These are phyloP conservation scores for Penicillium verhagenii DNA, from an alignment of 495 filamentous ascomycete species.

Conservation along the genomic window DNA sequence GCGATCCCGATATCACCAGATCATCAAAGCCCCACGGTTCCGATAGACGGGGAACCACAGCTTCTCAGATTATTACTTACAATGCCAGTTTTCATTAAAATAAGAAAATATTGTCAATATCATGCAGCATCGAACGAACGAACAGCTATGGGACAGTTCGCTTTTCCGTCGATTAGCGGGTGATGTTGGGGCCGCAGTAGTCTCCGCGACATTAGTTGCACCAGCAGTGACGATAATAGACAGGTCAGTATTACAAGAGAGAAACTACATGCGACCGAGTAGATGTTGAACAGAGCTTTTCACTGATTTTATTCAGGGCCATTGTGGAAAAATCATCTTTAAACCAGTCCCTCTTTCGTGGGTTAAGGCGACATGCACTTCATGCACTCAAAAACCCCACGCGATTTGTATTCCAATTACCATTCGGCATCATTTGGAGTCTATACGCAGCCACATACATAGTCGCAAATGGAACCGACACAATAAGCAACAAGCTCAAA, in stretches of 20 bases:
- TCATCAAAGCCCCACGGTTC: too few species aligned
- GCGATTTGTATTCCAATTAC: conserved; percentile 24
- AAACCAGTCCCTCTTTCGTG: conserved; percentile 24
- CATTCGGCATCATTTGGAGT: conserved; percentile 30
- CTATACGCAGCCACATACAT: conserved; percentile 35
- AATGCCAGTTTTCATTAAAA: neutral
- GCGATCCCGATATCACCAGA: neutral
- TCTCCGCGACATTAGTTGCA: conserved; percentile 31
- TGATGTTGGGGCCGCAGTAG: conserved; percentile 28
- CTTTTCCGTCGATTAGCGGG: conserved; percentile 18
- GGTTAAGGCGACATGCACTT: conserved; percentile 26
- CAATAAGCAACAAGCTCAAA: conserved; percentile 20
- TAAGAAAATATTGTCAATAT: neutral
- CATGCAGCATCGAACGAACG: conserved; percentile 15
- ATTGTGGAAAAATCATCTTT: conserved; percentile 31
- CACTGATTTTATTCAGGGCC: conserved; percentile 21
- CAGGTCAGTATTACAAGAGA: conserved; percentile 18
- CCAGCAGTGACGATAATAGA: conserved; percentile 36
- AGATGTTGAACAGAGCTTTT: neutral
- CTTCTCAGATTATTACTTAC: neutral
- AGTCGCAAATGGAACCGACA: conserved; percentile 35
- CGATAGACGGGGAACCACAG: neutral
- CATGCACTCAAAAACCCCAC: conserved; percentile 19
- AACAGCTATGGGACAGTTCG: conserved; percentile 12
- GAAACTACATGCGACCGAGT: too few species aligned